phyloP scores from a whole-genome alignment of 441 rosid genomes.

The Brassica balearica region DNA sequence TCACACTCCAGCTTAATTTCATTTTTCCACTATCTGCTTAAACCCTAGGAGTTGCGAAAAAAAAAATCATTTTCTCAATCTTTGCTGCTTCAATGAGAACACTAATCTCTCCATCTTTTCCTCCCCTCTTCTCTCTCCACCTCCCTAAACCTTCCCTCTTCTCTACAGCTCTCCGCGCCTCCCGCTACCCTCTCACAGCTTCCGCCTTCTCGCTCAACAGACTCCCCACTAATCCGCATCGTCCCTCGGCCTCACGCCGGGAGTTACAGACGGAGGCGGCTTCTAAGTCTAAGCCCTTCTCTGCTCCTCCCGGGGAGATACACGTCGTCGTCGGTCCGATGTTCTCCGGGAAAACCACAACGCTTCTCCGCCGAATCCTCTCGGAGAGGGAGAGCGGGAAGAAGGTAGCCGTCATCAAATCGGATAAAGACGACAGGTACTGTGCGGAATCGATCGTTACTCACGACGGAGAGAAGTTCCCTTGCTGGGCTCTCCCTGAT shows the following conservation, averaged over 20 bases:
- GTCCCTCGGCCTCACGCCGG: background rate
- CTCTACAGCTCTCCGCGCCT: slow-evolving; percentile 10
- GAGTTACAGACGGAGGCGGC: slow-evolving; percentile 39
- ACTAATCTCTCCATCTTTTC: slow-evolving; percentile 31
- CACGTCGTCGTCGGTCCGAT: slow-evolving; percentile 89
- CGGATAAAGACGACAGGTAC: slow-evolving; percentile 79
- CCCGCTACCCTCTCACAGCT: slow-evolving; percentile 5
- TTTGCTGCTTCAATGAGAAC: slow-evolving; percentile 35
- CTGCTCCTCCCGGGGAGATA: slow-evolving; percentile 57
- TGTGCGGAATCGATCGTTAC: slow-evolving; percentile 72
- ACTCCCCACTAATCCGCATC: background rate
- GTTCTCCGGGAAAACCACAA: slow-evolving; percentile 88
- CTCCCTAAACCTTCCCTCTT: slow-evolving; percentile 39
- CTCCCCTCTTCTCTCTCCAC: slow-evolving; percentile 28
- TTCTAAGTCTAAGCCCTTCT: slow-evolving; percentile 17
- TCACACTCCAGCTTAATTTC: no score
- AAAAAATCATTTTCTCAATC: background rate
- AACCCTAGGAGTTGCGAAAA: no score
- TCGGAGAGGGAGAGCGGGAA: slow-evolving; percentile 64
- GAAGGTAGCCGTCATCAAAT: slow-evolving; percentile 73
- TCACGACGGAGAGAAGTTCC: slow-evolving; percentile 83
- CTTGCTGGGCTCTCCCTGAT: slow-evolving; percentile 66
- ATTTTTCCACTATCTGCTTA: no score
- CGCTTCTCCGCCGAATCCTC: slow-evolving; percentile 78
- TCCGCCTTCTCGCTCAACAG: background rate